Conservation (phyloP, 371 early-diverging fungal species). For the Mucor racemosus region DNA sequence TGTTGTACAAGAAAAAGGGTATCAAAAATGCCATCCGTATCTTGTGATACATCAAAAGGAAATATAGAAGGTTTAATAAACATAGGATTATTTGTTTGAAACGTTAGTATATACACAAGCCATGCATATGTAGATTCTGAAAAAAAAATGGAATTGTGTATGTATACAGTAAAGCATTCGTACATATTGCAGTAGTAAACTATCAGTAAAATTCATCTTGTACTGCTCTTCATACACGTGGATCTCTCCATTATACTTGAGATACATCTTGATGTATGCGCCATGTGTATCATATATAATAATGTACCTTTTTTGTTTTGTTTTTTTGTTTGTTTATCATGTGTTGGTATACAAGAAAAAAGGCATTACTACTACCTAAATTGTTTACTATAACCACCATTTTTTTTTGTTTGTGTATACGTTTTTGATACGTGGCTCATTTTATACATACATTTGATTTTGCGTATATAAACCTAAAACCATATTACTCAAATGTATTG, state of each 20-base stretch:
- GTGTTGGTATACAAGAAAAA: neutral
- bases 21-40: slow-evolving; percentile 8
- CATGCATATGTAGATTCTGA: neutral
- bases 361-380: neutral
- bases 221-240: neutral
- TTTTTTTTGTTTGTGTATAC: neutral
- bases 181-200: too few species aligned
- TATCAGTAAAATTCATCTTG: neutral
- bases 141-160: too few species aligned
- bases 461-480: neutral
- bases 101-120: neutral
- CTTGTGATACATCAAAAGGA: slow-evolving; percentile 5
- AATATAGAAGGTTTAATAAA: neutral
- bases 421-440: neutral
- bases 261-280: neutral
- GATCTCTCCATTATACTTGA: neutral
- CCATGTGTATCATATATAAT: neutral
- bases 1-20: slow-evolving; percentile 3
- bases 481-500: too few species aligned
- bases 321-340: slow-evolving; percentile 1
- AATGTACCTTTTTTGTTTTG: neutral
- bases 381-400: neutral
- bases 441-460: neutral
- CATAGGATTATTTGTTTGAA: neutral
- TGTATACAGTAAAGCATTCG: too few species aligned